phyloP scores from a whole-genome alignment of 768 basidiomycete species.

The Dioszegia crocea region DNA sequence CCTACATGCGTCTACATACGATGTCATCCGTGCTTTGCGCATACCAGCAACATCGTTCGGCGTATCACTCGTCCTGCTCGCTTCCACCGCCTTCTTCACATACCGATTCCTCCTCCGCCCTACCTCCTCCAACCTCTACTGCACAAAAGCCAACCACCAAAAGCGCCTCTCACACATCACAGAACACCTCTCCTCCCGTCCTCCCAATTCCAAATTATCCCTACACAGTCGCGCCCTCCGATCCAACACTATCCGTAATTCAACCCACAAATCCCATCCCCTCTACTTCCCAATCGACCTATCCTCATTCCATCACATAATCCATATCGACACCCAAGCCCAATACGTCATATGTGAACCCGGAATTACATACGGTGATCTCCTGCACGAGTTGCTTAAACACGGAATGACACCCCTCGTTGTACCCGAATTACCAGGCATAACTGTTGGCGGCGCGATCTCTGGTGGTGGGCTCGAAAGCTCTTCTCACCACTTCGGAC shows the following conservation, averaged over 20 bases:
- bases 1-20: no score
- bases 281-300: conserved; percentile 15
- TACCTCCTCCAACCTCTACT: conserved; percentile 10
- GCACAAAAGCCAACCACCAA: conserved; percentile 27
- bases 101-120: background rate
- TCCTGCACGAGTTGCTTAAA: conserved; percentile 8
- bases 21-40: no score
- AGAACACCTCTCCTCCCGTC: conserved; percentile 26
- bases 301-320: conserved; percentile 14
- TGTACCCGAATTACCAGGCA: conserved; percentile 14
- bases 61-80: background rate
- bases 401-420: conserved; percentile 10
- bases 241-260: conserved; percentile 22
- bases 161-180: conserved; percentile 10
- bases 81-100: background rate
- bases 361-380: conserved; percentile 8
- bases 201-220: conserved; percentile 31
- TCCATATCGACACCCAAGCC: conserved; percentile 8
- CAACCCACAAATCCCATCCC: conserved; percentile 14
- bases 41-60: background rate
- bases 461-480: conserved; percentile 18
- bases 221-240: conserved; percentile 13
- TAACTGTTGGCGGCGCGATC: conserved; percentile 19
- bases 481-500: conserved; percentile 10
- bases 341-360: conserved; percentile 12